A percentile compares a stretch with the other conserved stretches of the same genome.
phyloP scores from a whole-genome alignment of 345 rosid species.

The Aquilaria sinensis region DNA sequence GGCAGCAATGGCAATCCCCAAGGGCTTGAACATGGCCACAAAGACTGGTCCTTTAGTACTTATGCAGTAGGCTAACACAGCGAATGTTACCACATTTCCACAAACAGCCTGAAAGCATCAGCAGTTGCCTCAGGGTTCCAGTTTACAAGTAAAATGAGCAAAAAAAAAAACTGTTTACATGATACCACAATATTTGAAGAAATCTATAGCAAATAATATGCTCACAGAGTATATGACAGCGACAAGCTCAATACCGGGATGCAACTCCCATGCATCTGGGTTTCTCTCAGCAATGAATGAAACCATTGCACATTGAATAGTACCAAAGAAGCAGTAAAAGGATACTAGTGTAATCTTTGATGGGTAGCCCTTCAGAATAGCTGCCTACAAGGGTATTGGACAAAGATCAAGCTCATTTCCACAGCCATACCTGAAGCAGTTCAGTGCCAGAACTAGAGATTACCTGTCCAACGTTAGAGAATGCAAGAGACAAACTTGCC shows the following conservation, averaged over 20 bases:
- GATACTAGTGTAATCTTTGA: constrained; percentile 36
- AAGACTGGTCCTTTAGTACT: constrained; percentile 51
- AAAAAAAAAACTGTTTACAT: background rate
- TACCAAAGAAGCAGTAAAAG: constrained; percentile 42
- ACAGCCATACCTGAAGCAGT: background rate
- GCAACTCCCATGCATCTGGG: constrained; percentile 42
- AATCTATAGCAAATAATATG: background rate
- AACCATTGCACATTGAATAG: constrained; percentile 38
- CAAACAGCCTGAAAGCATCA: constrained; percentile 30
- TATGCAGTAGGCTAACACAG: constrained; percentile 35
- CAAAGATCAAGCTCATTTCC: background rate
- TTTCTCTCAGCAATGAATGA: constrained; percentile 36
- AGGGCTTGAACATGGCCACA: constrained; percentile 55
- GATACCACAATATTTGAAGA: background rate
- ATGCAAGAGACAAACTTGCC: constrained; percentile 30
- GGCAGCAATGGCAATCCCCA: constrained; percentile 48
- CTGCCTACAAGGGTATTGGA: constrained; percentile 24
- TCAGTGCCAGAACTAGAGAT: background rate
- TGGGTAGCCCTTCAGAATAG: constrained; percentile 36
- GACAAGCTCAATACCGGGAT: constrained; percentile 28
- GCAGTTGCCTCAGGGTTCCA: background rate
- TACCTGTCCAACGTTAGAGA: constrained; percentile 35
- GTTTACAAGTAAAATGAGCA: background rate
- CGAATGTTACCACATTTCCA: constrained; percentile 31
- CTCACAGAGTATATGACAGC: constrained; percentile 40